These are phyloP conservation scores for Syzygium aromaticum DNA, from an alignment of 345 rosid species.

Conservation along the genomic window DNA sequence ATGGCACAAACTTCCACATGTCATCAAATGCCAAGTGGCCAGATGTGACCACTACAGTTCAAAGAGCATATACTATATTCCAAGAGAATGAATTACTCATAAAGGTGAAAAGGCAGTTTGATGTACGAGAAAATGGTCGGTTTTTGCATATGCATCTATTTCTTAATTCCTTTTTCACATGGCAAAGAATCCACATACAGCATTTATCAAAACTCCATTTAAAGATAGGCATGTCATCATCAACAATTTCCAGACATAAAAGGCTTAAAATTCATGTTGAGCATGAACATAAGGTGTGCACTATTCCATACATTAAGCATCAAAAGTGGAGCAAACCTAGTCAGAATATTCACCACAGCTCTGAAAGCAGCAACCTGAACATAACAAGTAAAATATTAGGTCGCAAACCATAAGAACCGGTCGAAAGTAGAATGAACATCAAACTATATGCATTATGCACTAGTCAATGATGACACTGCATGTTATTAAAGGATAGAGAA, in stretches of 20 bases:
- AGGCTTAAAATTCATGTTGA: not conserved
- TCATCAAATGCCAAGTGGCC: not conserved
- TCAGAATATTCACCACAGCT: slow-evolving; percentile 97
- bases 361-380: slow-evolving; percentile 98
- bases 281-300: not conserved
- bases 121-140: not conserved
- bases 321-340: slow-evolving; percentile 38
- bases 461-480: not conserved
- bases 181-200: not conserved
- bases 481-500: not conserved
- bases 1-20: slow-evolving; percentile 10
- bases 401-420: slow-evolving; percentile 10
- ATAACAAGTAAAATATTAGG: slow-evolving; percentile 7
- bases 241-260: not conserved
- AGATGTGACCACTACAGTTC: not conserved
- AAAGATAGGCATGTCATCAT: not conserved
- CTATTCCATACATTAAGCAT: not conserved
- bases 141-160: not conserved
- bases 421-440: slow-evolving; percentile 1
- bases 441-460: not conserved
- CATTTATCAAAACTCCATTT: not conserved
- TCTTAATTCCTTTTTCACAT: not conserved
- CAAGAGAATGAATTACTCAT: not conserved
- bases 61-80: not conserved
- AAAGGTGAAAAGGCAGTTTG: not conserved